phyloP scores from a whole-genome alignment of 2,329 filamentous ascomycete species.

The Blastomyces gilchristii region DNA sequence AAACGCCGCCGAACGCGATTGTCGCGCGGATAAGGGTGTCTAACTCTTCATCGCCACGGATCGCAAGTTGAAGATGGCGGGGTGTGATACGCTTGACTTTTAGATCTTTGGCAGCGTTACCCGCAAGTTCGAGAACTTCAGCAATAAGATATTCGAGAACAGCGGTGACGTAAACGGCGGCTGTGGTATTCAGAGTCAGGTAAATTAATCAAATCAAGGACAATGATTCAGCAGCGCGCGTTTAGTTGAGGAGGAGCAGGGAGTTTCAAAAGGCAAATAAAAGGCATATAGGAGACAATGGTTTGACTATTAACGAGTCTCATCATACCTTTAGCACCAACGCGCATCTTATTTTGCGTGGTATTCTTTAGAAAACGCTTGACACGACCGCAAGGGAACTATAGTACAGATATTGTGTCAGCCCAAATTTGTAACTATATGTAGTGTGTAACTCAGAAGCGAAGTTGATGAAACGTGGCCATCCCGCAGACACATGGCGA shows the following conservation, averaged over 20 bases:
- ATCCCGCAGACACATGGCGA: not conserved
- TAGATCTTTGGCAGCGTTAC: conserved; percentile 97
- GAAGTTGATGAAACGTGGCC: conserved; percentile 4
- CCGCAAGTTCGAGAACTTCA: conserved; percentile 94
- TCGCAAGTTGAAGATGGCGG: conserved; percentile 92
- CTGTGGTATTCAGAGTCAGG: conserved; percentile 30
- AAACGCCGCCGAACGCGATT: conserved; percentile 94
- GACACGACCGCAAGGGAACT: conserved; percentile 99
- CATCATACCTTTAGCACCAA: conserved; percentile 68
- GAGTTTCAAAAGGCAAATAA: not conserved
- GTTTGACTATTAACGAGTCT: not conserved
- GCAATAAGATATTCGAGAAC: conserved; percentile 97
- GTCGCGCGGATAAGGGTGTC: conserved; percentile 96
- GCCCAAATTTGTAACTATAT: conserved; percentile 12
- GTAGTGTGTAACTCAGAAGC: conserved; percentile 5
- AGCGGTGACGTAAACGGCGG: conserved; percentile 93
- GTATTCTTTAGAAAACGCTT: conserved; percentile 99
- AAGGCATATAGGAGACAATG: not conserved
- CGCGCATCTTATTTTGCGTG: conserved; percentile 99
- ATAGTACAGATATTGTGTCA: conserved; percentile 24
- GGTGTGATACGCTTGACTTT: conserved; percentile 99
- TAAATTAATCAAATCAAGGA: not conserved
- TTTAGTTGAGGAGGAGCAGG: not conserved
- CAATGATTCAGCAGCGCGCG: not conserved
- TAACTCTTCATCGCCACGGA: conserved; percentile 95